Percentiles rank a stretch among this genome's conserved stretches.
phyloP scores from a whole-genome alignment of 2,329 filamentous ascomycete genomes.

The Fusarium dlaminii region DNA sequence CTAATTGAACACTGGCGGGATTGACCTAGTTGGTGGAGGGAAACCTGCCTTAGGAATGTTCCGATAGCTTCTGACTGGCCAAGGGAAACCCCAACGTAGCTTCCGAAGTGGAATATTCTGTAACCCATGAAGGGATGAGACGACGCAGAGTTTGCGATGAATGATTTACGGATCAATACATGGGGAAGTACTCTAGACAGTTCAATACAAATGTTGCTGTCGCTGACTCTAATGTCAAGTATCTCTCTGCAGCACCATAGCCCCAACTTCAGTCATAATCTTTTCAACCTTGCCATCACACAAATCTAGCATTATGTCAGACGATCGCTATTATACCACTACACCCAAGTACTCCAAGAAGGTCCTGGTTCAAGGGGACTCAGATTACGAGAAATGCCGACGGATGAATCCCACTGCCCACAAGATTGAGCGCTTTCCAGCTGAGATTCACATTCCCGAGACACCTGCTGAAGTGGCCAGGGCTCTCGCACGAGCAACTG shows the following conservation, averaged over 20 bases:
- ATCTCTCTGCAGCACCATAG: neutral
- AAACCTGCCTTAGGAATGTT: neutral
- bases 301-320: neutral
- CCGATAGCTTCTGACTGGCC: neutral
- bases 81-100: neutral
- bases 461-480: conserved; percentile 3
- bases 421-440: neutral
- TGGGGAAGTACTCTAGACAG: neutral
- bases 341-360: neutral
- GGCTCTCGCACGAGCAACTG: conserved; percentile 2
- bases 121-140: neutral
- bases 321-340: neutral
- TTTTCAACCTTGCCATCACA: neutral
- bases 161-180: neutral
- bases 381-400: neutral
- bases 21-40: neutral
- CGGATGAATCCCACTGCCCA: neutral
- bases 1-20: neutral
- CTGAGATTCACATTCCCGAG: conserved; percentile 2
- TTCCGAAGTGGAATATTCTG: neutral
- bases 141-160: accelerated
- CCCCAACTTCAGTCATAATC: neutral
- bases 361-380: neutral
- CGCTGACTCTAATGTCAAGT: neutral
- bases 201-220: neutral